Conservation (phyloP, 73 alveolate genomes). For the Paramecium sexaurelia region DNA sequence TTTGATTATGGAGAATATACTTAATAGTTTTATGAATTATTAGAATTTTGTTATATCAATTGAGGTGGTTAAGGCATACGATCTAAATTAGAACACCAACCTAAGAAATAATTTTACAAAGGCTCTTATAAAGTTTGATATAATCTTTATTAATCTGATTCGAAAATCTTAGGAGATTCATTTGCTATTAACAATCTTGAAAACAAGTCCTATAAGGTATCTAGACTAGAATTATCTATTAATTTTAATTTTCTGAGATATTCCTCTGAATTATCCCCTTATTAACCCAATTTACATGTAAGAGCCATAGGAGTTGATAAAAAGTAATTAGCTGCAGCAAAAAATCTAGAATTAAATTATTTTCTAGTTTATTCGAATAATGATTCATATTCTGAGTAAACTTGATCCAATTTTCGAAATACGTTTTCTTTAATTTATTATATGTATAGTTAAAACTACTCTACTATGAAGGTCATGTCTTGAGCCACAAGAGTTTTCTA, state of each 20-base stretch:
- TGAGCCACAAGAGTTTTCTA: neutral
- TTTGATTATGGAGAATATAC: neutral
- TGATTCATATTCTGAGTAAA: neutral
- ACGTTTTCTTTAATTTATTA: neutral
- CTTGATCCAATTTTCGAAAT: neutral
- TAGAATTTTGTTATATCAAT: neutral
- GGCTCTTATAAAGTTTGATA: neutral
- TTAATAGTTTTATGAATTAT: neutral
- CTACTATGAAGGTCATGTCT: constrained; percentile 16
- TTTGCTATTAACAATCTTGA: neutral
- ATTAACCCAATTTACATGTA: constrained; percentile 12
- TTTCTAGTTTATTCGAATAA: constrained; percentile 20
- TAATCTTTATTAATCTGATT: constrained; percentile 4
- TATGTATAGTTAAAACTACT: neutral
- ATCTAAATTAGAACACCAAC: neutral
- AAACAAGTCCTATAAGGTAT: neutral
- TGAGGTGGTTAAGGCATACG: neutral
- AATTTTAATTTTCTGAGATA: neutral
- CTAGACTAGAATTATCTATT: neutral
- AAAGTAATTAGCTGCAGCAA: constrained; percentile 33
- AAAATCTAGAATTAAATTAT: neutral
- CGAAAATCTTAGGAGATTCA: neutral
- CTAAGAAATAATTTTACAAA: neutral
- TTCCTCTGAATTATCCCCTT: constrained; percentile 3
- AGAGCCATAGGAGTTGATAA: constrained; percentile 30